Conservation (phyloP, 306 rosid genomes). For the Benincasa hispida region DNA sequence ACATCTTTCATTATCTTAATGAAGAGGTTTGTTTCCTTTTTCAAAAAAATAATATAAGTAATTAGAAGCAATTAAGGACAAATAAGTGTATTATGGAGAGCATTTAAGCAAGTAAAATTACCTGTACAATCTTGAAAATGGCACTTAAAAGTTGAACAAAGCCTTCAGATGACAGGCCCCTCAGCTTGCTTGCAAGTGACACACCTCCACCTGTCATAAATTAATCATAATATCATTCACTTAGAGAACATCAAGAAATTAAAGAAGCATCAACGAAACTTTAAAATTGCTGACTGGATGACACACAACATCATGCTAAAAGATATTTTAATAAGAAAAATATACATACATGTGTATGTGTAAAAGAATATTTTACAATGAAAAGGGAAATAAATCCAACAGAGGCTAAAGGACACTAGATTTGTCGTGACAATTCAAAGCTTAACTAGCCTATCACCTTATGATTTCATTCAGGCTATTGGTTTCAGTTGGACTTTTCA, state of each 20-base stretch:
- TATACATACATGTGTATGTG: background rate
- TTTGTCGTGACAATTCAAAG: background rate
- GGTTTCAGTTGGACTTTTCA: background rate
- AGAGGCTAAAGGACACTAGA: background rate
- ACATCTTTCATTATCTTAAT: no score
- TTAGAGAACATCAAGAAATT: background rate
- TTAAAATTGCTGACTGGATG: background rate
- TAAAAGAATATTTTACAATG: background rate
- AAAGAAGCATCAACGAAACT: constrained; percentile 5
- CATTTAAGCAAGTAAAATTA: constrained; percentile 46
- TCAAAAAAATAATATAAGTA: no score
- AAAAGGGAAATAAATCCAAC: background rate
- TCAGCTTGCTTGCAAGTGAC: constrained; percentile 98
- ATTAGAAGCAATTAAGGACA: background rate
- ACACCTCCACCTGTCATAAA: constrained; percentile 74
- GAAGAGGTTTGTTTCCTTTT: no score
- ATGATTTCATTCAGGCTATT: background rate
- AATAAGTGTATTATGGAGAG: background rate
- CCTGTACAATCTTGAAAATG: constrained; percentile 85
- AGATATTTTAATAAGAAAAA: background rate
- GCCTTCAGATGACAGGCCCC: constrained; percentile 83
- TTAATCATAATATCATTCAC: constrained; percentile 7
- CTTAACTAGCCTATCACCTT: background rate
- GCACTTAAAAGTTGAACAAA: constrained; percentile 92
- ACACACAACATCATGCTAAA: background rate